These are phyloP conservation scores for Nicotiana benthamiana DNA, from an alignment of 257 asterid genomes.

Conservation along the genomic window DNA sequence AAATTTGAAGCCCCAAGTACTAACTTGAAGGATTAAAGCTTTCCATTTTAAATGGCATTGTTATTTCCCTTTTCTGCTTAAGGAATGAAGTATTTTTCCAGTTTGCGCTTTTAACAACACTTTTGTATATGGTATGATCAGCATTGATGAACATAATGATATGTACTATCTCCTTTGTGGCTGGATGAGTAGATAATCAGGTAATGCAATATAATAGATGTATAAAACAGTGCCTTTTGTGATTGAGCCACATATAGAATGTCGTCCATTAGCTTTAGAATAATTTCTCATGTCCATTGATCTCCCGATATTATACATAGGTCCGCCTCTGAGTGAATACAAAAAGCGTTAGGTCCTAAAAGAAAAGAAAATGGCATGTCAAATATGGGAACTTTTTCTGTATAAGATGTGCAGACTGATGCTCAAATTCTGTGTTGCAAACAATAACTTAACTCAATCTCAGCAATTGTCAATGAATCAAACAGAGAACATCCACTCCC, in stretches of 20 bases:
- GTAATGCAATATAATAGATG: neutral
- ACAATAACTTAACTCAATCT: conserved; percentile 32
- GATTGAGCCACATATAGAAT: neutral
- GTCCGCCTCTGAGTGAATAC: neutral
- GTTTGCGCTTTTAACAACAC: too few relatives aligned
- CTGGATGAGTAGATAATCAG: neutral
- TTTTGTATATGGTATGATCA: neutral
- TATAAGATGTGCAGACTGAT: neutral
- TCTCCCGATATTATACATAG: too few relatives aligned
- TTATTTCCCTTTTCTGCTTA: too few relatives aligned
- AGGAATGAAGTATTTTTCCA: too few relatives aligned
- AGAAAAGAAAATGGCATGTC: neutral
- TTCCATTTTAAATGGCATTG: neutral
- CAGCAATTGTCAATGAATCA: conserved; percentile 25
- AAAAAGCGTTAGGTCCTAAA: neutral
- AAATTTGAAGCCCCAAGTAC: neutral
- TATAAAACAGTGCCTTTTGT: neutral
- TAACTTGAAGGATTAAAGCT: neutral
- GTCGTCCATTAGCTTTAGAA: neutral
- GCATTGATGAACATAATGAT: neutral
- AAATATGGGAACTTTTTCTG: neutral
- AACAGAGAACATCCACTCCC: conserved; percentile 8
- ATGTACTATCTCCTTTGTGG: neutral
- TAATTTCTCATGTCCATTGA: neutral
- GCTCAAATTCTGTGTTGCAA: conserved; percentile 7